Evolutionary conservation across 2,329 filamentous ascomycete genomes (phyloP).

Genomic region (Rhynchosporium graminicola): DNA sequence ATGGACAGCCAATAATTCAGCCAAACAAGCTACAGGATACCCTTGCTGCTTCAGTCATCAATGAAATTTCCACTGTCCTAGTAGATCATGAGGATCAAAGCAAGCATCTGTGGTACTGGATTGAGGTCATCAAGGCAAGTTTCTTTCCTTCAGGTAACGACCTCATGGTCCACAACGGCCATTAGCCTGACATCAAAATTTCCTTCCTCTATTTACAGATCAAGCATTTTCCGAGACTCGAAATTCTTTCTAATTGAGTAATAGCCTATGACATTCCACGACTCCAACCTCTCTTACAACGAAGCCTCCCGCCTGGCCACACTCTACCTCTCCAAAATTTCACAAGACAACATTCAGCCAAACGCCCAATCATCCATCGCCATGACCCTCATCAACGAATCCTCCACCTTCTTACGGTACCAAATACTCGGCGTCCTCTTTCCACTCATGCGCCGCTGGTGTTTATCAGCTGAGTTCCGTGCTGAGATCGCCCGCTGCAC

Average conservation of each 20-base stretch:
- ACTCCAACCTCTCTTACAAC: not conserved
- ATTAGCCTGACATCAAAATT: not conserved
- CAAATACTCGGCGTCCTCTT: not conserved
- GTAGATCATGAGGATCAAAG: not conserved
- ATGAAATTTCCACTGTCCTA: not conserved
- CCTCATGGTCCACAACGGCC: not conserved
- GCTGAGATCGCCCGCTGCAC: not conserved
- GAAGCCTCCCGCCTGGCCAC: not conserved
- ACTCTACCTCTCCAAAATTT: conserved; percentile 5
- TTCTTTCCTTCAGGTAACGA: too few relatives aligned
- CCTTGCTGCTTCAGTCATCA: too few relatives aligned
- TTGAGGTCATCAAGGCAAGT: conserved; percentile 6
- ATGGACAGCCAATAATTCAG: too few relatives aligned
- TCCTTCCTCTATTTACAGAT: not conserved
- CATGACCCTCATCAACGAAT: conserved; percentile 2
- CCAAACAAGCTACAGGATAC: too few relatives aligned
- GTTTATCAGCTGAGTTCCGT: not conserved
- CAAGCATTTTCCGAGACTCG: not conserved
- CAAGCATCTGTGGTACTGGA: conserved; percentile 3
- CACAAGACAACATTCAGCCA: not conserved
- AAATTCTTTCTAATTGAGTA: not conserved
- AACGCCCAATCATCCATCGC: not conserved
- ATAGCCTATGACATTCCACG: conserved; percentile 7
- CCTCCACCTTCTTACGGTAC: not conserved
- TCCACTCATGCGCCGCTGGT: not conserved